phyloP scores from a whole-genome alignment of 2,329 filamentous ascomycete species.

The Aureobasidium mangrovei region DNA sequence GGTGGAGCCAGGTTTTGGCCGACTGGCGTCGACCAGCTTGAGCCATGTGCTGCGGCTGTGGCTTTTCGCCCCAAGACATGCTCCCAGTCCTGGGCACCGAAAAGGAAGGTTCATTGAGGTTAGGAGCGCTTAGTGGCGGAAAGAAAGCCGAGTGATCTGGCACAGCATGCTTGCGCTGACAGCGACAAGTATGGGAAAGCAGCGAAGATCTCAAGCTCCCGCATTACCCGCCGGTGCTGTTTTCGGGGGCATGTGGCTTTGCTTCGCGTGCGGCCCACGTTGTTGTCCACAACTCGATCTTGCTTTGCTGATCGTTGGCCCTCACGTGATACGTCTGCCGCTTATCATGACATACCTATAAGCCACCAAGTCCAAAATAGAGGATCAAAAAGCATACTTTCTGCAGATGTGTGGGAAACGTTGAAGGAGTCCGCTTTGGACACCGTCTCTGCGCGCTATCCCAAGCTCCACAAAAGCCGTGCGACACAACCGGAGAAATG shows the following conservation, averaged over 20 bases:
- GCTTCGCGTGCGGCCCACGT: constrained; percentile 11
- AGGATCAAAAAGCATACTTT: constrained; percentile 13
- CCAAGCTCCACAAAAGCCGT: constrained; percentile 1
- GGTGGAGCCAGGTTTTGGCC: constrained; percentile 7
- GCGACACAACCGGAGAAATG: constrained; percentile 7
- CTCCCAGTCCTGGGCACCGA: no score
- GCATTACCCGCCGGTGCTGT: not conserved
- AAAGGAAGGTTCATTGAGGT: not conserved
- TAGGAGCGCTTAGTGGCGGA: constrained; percentile 1
- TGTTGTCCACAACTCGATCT: constrained; percentile 6
- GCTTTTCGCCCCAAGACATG: not conserved
- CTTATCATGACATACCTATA: constrained; percentile 5
- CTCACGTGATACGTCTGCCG: not conserved
- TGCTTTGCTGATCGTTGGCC: constrained; percentile 4
- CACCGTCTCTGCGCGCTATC: not conserved
- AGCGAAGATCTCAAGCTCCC: not conserved
- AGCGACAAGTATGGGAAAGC: not conserved
- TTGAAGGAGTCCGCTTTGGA: not conserved
- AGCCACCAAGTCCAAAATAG: not conserved
- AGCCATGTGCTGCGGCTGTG: constrained; percentile 10
- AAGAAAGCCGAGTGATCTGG: not conserved
- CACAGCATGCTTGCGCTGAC: not conserved
- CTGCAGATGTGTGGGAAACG: not conserved
- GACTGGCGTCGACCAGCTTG: not conserved
- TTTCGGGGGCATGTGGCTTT: constrained; percentile 8